Evolutionary conservation across 169 alveolate species (phyloP), one percentile per base, ranked within the genome.

Genomic region (Eimeria sp.): DNA sequence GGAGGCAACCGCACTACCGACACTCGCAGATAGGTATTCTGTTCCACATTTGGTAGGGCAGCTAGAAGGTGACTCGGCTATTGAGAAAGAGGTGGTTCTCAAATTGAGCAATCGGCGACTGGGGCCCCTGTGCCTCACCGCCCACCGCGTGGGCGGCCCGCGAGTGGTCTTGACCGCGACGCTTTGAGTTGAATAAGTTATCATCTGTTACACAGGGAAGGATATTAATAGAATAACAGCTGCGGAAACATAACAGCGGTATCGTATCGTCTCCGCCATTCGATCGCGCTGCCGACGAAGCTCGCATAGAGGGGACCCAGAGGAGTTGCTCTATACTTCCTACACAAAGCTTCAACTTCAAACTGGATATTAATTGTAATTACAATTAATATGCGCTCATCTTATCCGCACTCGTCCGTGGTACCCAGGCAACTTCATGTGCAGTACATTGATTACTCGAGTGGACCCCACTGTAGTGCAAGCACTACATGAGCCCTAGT

Each of bases 221-320:
- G 54, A n/a, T 52, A 4, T 56, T 52, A 25, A 33, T 23, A 16
- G 23, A 33, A 4, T 33, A 33, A 20, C n/a, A 16, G 13, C 58
- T 37, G 54, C 11, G 52, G n/a, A 58, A 58, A 85, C 64, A 30
- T n/a, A 58, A 80, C 43, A 52, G 89, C 11, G 89, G 43, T 30
- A 16, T 13, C 68, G 11, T 30, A 71, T 71, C 54, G 52, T 0
- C 62, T 27, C 52, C 58, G 27, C 40, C 93, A 10, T 23, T 37
- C 62, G 56, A 56, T 8, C 83, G 82, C 82, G 78, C 93, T 6
- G 93, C 93, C 82, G 93, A 62, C 82, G 68, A 11, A 72, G 68
- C 40, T 83, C 68, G 64, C 93, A 87, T 62, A 82, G 68, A 66
- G n/a, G 10, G 27, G 77, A 60, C 74, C 27, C 58, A 83, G 90